Percentiles rank a stretch among this genome's conserved stretches.
Conservation (phyloP, 768 basidiomycete genomes). For the Naganishia vaughanmartiniae region DNA sequence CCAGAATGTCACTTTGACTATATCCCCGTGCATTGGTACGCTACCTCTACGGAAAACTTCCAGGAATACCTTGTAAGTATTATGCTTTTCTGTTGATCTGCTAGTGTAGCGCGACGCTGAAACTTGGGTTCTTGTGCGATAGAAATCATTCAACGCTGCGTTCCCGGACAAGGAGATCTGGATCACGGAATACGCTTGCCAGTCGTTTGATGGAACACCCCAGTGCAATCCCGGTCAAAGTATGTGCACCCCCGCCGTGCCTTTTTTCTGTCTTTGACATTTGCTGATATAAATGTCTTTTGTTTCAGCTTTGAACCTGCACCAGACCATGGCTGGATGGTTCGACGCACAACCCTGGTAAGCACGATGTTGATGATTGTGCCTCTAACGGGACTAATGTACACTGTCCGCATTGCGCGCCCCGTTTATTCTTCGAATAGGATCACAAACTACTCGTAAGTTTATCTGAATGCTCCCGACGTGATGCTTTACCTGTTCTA, state of each 20-base stretch:
- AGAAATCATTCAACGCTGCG: conserved; percentile 9
- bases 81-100: neutral
- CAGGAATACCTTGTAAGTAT: conserved; percentile 57
- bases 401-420: neutral
- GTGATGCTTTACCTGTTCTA: neutral
- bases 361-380: conserved; percentile 42
- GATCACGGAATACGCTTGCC: conserved; percentile 49
- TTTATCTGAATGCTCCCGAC: neutral
- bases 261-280: neutral
- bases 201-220: conserved; percentile 51
- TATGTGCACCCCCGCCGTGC: conserved; percentile 31
- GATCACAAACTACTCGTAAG: neutral
- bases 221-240: conserved; percentile 47
- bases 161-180: conserved; percentile 15
- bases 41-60: conserved; percentile 54
- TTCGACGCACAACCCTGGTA: conserved; percentile 45
- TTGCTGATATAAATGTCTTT: neutral
- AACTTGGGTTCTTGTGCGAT: neutral
- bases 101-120: neutral
- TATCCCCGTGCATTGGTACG: conserved; percentile 71
- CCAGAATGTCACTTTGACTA: conserved; percentile 53
- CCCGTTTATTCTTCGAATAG: neutral
- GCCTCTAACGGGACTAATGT: neutral
- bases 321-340: conserved; percentile 48
- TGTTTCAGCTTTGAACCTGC: conserved; percentile 41